Base-by-base conservation (phyloP, 176 grass and related monocot genomes). In the Phoenix dactylifera region DNA sequence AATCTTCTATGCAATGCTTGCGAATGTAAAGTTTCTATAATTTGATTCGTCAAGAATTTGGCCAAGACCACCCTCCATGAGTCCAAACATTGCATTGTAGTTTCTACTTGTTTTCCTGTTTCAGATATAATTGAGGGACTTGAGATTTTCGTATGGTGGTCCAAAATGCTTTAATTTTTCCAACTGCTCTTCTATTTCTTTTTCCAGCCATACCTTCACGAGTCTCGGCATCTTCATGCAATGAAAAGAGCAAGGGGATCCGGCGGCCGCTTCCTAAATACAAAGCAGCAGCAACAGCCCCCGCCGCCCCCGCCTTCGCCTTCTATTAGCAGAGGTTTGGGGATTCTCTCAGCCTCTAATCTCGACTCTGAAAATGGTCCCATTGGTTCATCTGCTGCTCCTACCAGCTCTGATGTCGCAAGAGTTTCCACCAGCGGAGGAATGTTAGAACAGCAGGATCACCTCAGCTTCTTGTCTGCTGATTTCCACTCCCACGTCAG, bases 161-260 rank as follows among this genome's bases (percentile, higher is more conserved):
- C 35, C 35, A 12, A 39, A 39, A 12, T 39, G 35, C 35, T 39
- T 39, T 39, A 39, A 39, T 7, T 39, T 39, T 44, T 44, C 35
- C 35, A 12, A 39, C 35, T 0, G 35, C 10, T 14, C 57, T 19
- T 48, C 28, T 58, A 60, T 26, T 15, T 51, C 12, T 70, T 17
- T 51, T 79, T 25, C 54, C 84, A 99, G 94, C 94, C 94, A 65
- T 98, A 98, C 63, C 94, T 98, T 65, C 94, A 98, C 48, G 94
- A 98, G 58, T 98, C 94, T 70, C 88, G 94, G 14, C 94, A 98
- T 60, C 78, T 72, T 9, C 94, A 98, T 24, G 94, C 94, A 53
- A 88, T 98, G 88, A 93, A 98, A 52, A 72, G 94, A 64, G 88
- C 76, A 55, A 83, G 94, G 59, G 94, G 94, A 79, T 86, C 82